Conservation (phyloP, 108 stramenopile genomes). For the Cyclotella cryptica region DNA sequence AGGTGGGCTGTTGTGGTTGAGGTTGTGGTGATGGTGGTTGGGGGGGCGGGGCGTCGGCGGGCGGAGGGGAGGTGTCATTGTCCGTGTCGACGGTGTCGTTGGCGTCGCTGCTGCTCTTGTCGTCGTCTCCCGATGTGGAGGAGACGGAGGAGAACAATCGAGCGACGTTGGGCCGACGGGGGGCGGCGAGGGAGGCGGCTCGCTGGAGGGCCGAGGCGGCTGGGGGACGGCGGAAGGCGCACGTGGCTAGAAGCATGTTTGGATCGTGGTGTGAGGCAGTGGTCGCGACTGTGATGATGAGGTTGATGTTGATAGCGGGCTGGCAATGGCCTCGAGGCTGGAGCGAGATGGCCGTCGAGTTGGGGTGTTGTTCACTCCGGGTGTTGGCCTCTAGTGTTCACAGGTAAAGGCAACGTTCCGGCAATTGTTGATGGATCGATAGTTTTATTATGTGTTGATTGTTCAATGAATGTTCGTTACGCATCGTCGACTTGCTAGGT, state of each 20-base stretch:
- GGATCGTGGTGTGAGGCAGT: neutral
- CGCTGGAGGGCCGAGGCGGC: slow-evolving; percentile 13
- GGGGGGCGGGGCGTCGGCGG: neutral
- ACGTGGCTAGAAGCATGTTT: slow-evolving; percentile 45
- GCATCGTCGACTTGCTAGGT: too few species aligned
- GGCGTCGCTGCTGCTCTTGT: slow-evolving; percentile 8
- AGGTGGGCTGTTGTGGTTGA: slow-evolving; percentile 18
- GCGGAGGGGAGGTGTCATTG: slow-evolving; percentile 1
- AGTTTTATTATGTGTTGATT: too few species aligned
- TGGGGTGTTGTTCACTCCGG: too few species aligned
- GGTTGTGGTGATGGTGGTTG: neutral
- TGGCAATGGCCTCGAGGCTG: too few species aligned
- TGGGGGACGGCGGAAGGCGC: slow-evolving; percentile 35
- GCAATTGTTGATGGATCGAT: too few species aligned
- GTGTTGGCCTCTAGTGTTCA: too few species aligned
- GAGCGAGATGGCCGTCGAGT: too few species aligned
- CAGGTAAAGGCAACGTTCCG: too few species aligned
- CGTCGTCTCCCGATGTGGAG: slow-evolving; percentile 15
- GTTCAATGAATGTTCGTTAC: too few species aligned
- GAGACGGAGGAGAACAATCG: slow-evolving; percentile 28
- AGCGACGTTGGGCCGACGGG: neutral
- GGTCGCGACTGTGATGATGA: neutral
- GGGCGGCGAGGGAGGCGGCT: neutral
- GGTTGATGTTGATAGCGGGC: neutral
- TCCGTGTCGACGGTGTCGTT: neutral